Conservation (phyloP, 495 filamentous ascomycete species). For the Annulohypoxylon moriforme region DNA sequence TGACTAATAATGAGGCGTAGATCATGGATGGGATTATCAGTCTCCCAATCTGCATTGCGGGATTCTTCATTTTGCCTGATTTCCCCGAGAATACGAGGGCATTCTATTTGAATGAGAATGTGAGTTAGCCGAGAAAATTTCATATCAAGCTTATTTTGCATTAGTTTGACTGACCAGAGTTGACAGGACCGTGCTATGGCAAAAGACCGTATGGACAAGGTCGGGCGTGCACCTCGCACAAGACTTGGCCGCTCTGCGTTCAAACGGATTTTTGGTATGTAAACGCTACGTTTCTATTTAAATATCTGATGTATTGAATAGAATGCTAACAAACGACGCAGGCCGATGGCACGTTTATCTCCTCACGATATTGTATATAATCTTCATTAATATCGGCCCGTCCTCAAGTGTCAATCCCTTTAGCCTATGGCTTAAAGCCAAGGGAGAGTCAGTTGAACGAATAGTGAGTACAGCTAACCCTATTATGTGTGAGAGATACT, state of each 20-base stretch:
- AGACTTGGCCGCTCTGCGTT: conserved; percentile 61
- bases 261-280: conserved; percentile 62
- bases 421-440: conserved; percentile 59
- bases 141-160: not conserved
- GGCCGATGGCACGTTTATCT: conserved; percentile 64
- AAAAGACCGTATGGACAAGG: conserved; percentile 60
- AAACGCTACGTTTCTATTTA: conserved; percentile 1
- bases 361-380: conserved; percentile 57
- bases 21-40: conserved; percentile 62
- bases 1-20: conserved; percentile 18
- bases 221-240: conserved; percentile 57
- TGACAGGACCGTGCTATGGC: conserved; percentile 58
- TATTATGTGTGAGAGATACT: not conserved
- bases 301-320: not conserved
- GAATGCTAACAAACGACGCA: conserved; percentile 7
- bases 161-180: not conserved
- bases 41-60: conserved; percentile 58
- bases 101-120: conserved; percentile 55
- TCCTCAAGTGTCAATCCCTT: conserved; percentile 47
- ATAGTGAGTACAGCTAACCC: conserved; percentile 37
- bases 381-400: conserved; percentile 43
- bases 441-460: conserved; percentile 54
- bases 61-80: conserved; percentile 58
- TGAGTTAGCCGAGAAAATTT: conserved; percentile 22
- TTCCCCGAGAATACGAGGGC: conserved; percentile 55